Evolutionary conservation across 2,329 filamentous ascomycete species (phyloP).

Genomic region (Emericellopsis atlantica): DNA sequence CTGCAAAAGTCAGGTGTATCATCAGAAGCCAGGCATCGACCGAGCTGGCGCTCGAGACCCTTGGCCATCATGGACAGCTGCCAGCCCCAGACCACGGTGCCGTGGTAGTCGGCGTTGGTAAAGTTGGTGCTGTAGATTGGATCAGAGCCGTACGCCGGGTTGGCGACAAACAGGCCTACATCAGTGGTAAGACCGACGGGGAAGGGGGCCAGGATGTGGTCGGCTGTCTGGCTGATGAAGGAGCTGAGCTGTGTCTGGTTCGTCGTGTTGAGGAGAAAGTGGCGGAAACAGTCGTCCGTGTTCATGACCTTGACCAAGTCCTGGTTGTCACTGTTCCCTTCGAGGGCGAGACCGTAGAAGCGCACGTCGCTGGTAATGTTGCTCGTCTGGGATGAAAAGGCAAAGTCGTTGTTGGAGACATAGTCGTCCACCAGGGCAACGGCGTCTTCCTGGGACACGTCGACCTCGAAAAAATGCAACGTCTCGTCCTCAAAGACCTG

Average conservation of each 20-base stretch:
- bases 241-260: slow-evolving; percentile 40
- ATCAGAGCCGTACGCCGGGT: slow-evolving; percentile 42
- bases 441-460: slow-evolving; percentile 29
- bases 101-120: slow-evolving; percentile 44
- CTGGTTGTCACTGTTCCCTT: slow-evolving; percentile 31
- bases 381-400: slow-evolving; percentile 23
- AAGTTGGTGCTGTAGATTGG: slow-evolving; percentile 35
- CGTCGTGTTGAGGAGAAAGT: slow-evolving; percentile 48
- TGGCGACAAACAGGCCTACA: slow-evolving; percentile 45
- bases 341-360: slow-evolving; percentile 40
- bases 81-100: slow-evolving; percentile 54
- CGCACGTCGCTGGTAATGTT: slow-evolving; percentile 22
- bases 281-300: slow-evolving; percentile 51
- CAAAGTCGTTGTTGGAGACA: slow-evolving; percentile 7
- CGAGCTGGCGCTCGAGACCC: slow-evolving; percentile 44
- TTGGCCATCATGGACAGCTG: slow-evolving; percentile 52
- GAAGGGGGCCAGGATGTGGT: slow-evolving; percentile 43
- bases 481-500: slow-evolving; percentile 50
- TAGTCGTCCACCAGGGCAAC: slow-evolving; percentile 33
- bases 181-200: slow-evolving; percentile 44
- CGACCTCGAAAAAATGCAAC: slow-evolving; percentile 39
- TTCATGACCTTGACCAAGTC: slow-evolving; percentile 45
- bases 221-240: slow-evolving; percentile 44
- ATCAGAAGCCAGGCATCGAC: slow-evolving; percentile 24
- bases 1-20: slow-evolving; percentile 3